Evolutionary conservation across 1,284 basidiomycete genomes (phyloP).

Genomic region (Agaricales sp.): DNA sequence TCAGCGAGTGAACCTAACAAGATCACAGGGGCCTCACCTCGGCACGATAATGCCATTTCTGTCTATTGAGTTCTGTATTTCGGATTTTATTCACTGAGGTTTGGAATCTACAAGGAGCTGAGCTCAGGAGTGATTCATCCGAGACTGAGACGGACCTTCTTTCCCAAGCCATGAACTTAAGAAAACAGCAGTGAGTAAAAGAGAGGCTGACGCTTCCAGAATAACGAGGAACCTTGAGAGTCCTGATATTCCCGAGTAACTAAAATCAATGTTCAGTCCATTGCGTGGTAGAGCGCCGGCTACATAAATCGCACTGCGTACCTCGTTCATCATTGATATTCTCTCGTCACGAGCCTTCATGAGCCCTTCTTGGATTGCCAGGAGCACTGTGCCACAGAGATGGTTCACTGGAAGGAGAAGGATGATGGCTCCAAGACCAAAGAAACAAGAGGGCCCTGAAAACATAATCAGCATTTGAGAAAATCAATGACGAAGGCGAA

Average conservation of each 20-base stretch:
- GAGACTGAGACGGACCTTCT: too few species aligned
- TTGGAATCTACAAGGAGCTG: too few species aligned
- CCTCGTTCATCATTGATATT: constrained; percentile 92
- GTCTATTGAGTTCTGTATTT: constrained; percentile 72
- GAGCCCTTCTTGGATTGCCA: constrained; percentile 81
- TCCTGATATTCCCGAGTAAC: constrained; percentile 80
- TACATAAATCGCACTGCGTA: too few species aligned
- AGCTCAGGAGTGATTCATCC: too few species aligned
- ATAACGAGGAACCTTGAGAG: constrained; percentile 64
- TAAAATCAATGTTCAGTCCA: too few species aligned
- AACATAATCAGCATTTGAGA: too few species aligned
- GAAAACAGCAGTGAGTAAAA: constrained; percentile 47
- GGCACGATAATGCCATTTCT: constrained; percentile 78
- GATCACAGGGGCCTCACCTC: constrained; percentile 42
- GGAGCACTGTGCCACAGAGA: too few species aligned
- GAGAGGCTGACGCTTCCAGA: neutral
- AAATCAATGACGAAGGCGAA: too few species aligned
- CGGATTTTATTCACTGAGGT: too few species aligned
- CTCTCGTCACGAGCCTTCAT: constrained; percentile 91
- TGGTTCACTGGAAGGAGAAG: constrained; percentile 86
- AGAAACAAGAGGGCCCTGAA: constrained; percentile 60
- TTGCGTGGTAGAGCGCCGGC: too few species aligned
- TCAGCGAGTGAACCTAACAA: too few species aligned
- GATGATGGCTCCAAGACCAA: constrained; percentile 75
- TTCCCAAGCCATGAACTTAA: too few species aligned